Percentiles rank a stretch among this genome's conserved stretches.
phyloP scores from a whole-genome alignment of 2,329 filamentous ascomycete species.

The Aspergillus sclerotialis region DNA sequence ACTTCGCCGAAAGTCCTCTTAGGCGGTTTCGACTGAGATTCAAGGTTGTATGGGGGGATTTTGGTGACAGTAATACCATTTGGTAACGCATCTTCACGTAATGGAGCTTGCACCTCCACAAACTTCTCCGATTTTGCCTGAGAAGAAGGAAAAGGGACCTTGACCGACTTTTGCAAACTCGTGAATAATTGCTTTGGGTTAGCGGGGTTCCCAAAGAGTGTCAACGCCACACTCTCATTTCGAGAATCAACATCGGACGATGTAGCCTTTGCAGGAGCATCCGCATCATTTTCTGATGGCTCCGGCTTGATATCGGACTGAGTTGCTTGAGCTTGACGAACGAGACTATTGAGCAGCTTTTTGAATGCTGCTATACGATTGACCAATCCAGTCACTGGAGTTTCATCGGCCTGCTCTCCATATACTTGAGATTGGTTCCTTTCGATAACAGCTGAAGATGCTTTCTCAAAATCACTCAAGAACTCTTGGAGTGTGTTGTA shows the following conservation, averaged over 20 bases:
- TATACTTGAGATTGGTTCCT: constrained; percentile 25
- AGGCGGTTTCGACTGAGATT: constrained; percentile 19
- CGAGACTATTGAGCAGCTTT: constrained; percentile 55
- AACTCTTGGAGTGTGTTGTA: constrained; percentile 38
- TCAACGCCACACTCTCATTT: constrained; percentile 58
- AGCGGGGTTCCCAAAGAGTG: constrained; percentile 67
- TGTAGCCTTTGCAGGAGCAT: constrained; percentile 30
- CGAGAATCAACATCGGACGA: constrained; percentile 33
- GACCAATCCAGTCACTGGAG: constrained; percentile 28
- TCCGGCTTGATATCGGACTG: constrained; percentile 28
- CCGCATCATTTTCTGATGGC: constrained; percentile 27
- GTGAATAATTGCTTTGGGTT: constrained; percentile 77
- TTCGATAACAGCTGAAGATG: constrained; percentile 30
- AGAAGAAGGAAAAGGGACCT: constrained; percentile 26
- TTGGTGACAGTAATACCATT: constrained; percentile 66
- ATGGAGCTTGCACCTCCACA: constrained; percentile 39
- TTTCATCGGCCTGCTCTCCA: constrained; percentile 17
- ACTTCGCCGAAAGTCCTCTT: constrained; percentile 39
- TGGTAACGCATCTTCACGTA: constrained; percentile 63
- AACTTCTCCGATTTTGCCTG: constrained; percentile 27
- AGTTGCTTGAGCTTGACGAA: constrained; percentile 54
- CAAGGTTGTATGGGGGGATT: constrained; percentile 47
- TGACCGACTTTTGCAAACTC: constrained; percentile 58
- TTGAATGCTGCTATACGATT: constrained; percentile 52
- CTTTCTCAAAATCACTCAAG: constrained; percentile 35